Evolutionary conservation across 352 stramenopile genomes (phyloP).

Genomic region (Globisporangium solare): DNA sequence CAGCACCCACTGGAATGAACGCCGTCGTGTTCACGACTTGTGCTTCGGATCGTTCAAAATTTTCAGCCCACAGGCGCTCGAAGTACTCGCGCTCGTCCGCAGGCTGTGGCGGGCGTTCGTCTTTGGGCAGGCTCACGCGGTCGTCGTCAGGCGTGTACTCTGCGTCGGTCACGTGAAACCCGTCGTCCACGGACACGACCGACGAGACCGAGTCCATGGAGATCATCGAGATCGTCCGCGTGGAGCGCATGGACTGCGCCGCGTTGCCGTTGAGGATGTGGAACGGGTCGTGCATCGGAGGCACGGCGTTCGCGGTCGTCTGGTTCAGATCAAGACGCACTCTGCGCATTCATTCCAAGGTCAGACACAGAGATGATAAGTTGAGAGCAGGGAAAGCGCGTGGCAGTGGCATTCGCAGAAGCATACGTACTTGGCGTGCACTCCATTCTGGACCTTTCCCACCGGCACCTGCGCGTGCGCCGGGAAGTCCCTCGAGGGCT

Average conservation of each 20-base stretch:
- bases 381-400: not conserved
- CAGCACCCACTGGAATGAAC: constrained; percentile 62
- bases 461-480: constrained; percentile 61
- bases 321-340: constrained; percentile 47
- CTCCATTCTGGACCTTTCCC: constrained; percentile 47
- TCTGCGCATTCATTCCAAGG: constrained; percentile 13
- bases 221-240: constrained; percentile 51
- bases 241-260: constrained; percentile 20
- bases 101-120: constrained; percentile 67
- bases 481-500: constrained; percentile 76
- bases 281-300: constrained; percentile 72
- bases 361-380: too few relatives aligned
- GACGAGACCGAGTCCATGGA: constrained; percentile 57
- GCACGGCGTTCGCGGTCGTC: constrained; percentile 38
- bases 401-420: not conserved
- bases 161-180: constrained; percentile 35
- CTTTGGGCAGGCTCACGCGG: constrained; percentile 44
- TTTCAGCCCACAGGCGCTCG: constrained; percentile 73
- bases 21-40: constrained; percentile 57
- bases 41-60: constrained; percentile 80
- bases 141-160: constrained; percentile 23
- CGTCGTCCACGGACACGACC: constrained; percentile 58
- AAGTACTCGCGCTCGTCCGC: constrained; percentile 79
- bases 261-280: constrained; percentile 62
- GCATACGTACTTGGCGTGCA: constrained; percentile 25